These are phyloP conservation scores for Boletus vinaceobasis DNA, from an alignment of 768 basidiomycete species.

Conservation along the genomic window DNA sequence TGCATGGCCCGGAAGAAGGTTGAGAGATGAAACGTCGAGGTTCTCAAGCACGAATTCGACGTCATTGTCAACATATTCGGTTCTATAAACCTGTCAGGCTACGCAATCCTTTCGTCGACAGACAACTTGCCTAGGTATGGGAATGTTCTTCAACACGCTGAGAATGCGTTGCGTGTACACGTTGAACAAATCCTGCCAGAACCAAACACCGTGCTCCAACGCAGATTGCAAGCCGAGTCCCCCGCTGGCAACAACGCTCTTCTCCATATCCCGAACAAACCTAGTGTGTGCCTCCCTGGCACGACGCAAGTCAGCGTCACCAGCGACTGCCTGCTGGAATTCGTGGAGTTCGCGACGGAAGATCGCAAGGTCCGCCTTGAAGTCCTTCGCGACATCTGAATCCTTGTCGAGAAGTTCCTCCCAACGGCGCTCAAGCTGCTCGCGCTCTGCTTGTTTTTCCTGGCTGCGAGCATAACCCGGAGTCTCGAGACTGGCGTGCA, in stretches of 20 bases:
- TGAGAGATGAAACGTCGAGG: conserved; percentile 64
- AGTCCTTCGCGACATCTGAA: conserved; percentile 42
- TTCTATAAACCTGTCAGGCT: conserved; percentile 37
- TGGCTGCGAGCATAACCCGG: conserved; percentile 53
- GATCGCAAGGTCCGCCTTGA: conserved; percentile 47
- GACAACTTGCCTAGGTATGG: conserved; percentile 59
- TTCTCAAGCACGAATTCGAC: conserved; percentile 76
- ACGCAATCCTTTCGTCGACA: not conserved
- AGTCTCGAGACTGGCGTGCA: conserved; percentile 46
- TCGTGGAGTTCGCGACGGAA: conserved; percentile 44
- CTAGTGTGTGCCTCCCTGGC: conserved; percentile 46
- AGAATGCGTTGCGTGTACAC: conserved; percentile 68
- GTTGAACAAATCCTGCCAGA: conserved; percentile 79
- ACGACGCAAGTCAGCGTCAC: conserved; percentile 48
- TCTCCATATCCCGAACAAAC: conserved; percentile 48
- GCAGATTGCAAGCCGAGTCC: conserved; percentile 47
- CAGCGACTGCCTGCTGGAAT: conserved; percentile 44
- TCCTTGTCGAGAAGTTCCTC: conserved; percentile 43
- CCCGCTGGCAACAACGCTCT: conserved; percentile 37
- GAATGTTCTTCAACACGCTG: conserved; percentile 52
- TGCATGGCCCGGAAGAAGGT: conserved; percentile 64
- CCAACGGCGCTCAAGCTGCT: conserved; percentile 51
- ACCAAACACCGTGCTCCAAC: conserved; percentile 65
- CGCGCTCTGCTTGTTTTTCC: conserved; percentile 37
- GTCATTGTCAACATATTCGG: conserved; percentile 65